Evolutionary conservation across 305 asterid species (phyloP), one percentile per base, ranked within the genome.

Genomic region (Solanum aculeatissimum): DNA sequence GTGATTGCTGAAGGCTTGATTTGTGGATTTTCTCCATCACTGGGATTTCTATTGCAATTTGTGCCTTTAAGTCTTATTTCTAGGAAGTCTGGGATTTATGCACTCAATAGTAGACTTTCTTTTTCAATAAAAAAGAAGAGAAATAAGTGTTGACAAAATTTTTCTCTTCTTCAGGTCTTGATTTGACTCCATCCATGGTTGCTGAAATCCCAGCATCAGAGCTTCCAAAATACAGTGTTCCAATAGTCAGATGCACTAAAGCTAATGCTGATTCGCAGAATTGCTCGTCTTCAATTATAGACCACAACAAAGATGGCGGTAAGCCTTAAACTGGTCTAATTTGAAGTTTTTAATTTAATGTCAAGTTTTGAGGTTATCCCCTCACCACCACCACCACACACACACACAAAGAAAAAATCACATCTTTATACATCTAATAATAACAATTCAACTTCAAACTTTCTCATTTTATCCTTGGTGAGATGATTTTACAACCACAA

Each of bases 171-270:
- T 83, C 84, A 85, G 92, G 88, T 87, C 89, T 75, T 84, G 86
- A 68, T 82, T 85, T 89, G 55, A 90, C 87, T 27, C 86, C 88
- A 84, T 89, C 85, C 16, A 79, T 92, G 78, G 97, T 92, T 89
- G 91, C 87, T 19, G 98, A 92, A 86, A 92, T 97, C 13, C 97
- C 97, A 19, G 84, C 89, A 32, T 87, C 94, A 2, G 95, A 94
- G 85, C 84, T 83, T 65, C 63, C 85, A 68, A 87, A 87, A 57
- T 38, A 83, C 45, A 42, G 57, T 23, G 54, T 32, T 54, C 66
- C 81, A 12, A 29, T 65, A 42, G 87, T 40, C 65, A 68, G 83
- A 79, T 79, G 45, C 35, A 35, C 69, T 45, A 68, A 79, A 70
- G 74, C 78, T 49, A 63, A 38, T 85, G 38, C 62, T 38, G 85